These are phyloP conservation scores for Ustilago shanxiensis DNA, from an alignment of 1,284 basidiomycete genomes.

Conservation along the genomic window DNA sequence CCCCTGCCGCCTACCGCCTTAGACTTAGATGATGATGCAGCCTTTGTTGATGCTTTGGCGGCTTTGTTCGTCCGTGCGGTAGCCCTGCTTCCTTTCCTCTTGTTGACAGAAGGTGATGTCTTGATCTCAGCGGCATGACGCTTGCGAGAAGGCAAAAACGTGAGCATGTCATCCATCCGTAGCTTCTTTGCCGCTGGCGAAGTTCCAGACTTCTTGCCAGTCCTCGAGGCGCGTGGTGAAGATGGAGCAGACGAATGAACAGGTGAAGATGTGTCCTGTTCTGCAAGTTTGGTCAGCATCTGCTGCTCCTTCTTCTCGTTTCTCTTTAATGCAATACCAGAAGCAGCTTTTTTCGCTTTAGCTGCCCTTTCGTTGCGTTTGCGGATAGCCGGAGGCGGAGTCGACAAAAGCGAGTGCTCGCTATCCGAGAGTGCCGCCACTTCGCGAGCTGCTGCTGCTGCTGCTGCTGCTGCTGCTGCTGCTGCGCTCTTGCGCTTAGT, in stretches of 20 bases:
- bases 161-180: conserved; percentile 26
- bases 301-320: conserved; percentile 25
- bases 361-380: not conserved
- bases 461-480: not conserved
- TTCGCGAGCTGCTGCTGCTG: no score
- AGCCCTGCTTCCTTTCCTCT: conserved; percentile 1
- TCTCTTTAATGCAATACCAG: conserved; percentile 23
- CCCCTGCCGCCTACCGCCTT: conserved; percentile 1
- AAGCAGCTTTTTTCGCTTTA: not conserved
- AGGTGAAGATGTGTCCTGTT: conserved; percentile 14
- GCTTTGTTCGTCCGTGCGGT: conserved; percentile 8
- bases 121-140: not conserved
- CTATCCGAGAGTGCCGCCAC: no score
- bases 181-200: conserved; percentile 22
- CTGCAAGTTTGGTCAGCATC: conserved; percentile 17
- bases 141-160: conserved; percentile 25
- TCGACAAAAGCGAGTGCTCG: not conserved
- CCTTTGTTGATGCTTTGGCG: not conserved
- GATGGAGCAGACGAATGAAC: conserved; percentile 10
- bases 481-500: conserved; percentile 11
- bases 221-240: conserved; percentile 9
- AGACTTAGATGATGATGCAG: not conserved
- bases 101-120: not conserved
- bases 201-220: not conserved
- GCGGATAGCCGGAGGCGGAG: not conserved